These are phyloP conservation scores for Lactarius pseudohatsudake DNA, from an alignment of 768 basidiomycete species.

Conservation along the genomic window DNA sequence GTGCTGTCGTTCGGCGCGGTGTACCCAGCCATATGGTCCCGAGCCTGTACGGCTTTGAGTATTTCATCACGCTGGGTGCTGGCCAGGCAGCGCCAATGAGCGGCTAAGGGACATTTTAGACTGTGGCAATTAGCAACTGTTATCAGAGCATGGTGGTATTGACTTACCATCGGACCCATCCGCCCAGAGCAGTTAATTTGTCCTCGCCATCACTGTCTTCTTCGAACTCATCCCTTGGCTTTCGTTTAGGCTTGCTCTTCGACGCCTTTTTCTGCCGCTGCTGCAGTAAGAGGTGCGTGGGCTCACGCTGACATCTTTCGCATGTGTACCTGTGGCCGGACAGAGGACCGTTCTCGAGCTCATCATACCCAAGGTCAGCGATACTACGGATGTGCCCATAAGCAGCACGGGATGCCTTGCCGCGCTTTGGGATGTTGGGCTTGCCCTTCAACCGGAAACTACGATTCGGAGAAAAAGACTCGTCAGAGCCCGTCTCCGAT, in stretches of 20 bases:
- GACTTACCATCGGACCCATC: constrained; percentile 82
- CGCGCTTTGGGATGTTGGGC: constrained; percentile 36
- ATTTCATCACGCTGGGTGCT: constrained; percentile 69
- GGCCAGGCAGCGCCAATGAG: constrained; percentile 77
- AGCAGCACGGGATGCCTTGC: constrained; percentile 45
- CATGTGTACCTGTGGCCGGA: constrained; percentile 62
- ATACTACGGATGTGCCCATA: constrained; percentile 50
- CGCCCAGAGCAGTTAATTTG: constrained; percentile 54
- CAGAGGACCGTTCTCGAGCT: constrained; percentile 56
- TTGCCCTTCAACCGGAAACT: constrained; percentile 34
- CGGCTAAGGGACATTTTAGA: constrained; percentile 72
- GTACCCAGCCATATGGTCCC: constrained; percentile 40
- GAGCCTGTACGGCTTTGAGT: constrained; percentile 57
- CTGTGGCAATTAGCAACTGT: constrained; percentile 40
- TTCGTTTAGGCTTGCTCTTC: constrained; percentile 39
- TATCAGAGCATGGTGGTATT: neutral
- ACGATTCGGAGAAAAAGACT: constrained; percentile 38
- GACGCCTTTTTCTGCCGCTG: constrained; percentile 39
- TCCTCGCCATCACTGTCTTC: constrained; percentile 59
- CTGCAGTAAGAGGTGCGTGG: constrained; percentile 54
- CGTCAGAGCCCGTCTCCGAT: constrained; percentile 13
- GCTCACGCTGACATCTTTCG: constrained; percentile 66
- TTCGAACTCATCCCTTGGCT: constrained; percentile 50
- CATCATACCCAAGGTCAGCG: constrained; percentile 44
- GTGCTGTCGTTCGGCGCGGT: constrained; percentile 2